These are phyloP conservation scores for Fusarium sp. DNA, from an alignment of 2,329 filamentous ascomycete genomes.

Conservation along the genomic window DNA sequence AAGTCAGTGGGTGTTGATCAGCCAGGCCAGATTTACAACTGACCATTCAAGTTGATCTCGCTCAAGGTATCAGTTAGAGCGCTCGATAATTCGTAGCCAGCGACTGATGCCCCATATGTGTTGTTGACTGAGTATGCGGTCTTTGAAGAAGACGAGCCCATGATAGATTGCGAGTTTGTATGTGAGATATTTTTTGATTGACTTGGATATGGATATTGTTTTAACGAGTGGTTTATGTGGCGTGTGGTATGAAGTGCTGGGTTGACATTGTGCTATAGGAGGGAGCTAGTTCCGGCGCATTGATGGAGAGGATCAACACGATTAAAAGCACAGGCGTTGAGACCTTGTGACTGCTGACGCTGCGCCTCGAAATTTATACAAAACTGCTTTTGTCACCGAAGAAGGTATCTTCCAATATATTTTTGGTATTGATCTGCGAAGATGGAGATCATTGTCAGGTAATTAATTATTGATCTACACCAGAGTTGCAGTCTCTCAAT, in stretches of 20 bases:
- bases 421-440: slow-evolving; percentile 7
- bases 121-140: slow-evolving; percentile 24
- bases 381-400: neutral
- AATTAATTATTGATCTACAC: slow-evolving; percentile 2
- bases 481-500: slow-evolving; percentile 3
- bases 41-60: slow-evolving; percentile 24
- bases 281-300: neutral
- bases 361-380: neutral
- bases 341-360: neutral
- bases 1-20: neutral
- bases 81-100: slow-evolving; percentile 20
- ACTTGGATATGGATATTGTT: neutral
- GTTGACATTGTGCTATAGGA: neutral
- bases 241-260: neutral
- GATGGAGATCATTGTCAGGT: neutral
- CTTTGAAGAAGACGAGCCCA: slow-evolving; percentile 31
- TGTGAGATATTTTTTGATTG: neutral
- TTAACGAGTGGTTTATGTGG: neutral
- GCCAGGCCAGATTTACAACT: neutral
- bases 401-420: neutral
- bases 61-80: slow-evolving; percentile 17
- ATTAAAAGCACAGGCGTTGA: neutral
- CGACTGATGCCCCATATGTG: slow-evolving; percentile 19
- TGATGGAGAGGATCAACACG: neutral
- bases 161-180: neutral